Base-by-base conservation (phyloP, 2,329 filamentous ascomycete genomes). In the Dothistroma septosporum region DNA sequence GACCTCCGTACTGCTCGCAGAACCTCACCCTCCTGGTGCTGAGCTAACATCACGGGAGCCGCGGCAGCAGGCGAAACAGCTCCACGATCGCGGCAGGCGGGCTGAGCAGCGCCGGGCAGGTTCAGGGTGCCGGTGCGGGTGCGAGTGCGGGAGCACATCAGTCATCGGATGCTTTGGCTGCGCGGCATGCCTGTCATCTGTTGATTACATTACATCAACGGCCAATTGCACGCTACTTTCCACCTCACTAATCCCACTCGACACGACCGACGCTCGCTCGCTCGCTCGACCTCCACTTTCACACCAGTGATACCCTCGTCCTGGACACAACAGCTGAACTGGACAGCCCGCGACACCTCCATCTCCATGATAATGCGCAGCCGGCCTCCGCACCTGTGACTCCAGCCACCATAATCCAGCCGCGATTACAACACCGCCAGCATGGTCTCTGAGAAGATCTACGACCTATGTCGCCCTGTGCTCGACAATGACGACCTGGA, bases 371-470 rank as follows among this genome's bases (percentile, higher is more conserved):
- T 53, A 44, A 47, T 54, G 53, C 46, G 48, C 46, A 46, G 21
- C 44, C 55, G 31, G n/a, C 59, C 50, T 53, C 50, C 61, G 54
- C 54, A 48, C 46, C 32, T 37, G 41, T 53, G 49, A 41, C 55
- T 24, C 16, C 48, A n/a, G 47, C 24, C 31, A 11, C 9, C n/a
- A 53, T 11, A 56, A 50, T 33, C 16, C 31, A 31, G 52, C 55
- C 58, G n/a, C 12, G 21, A 60, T 48, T 47, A 19, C 35, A 31
- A 19, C 44, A 57, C 35, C 61, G 60, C 65, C 76, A 83, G 64
- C 74, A 97, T 97, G 93, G 87, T 96, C 64, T 90, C 92, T 70
- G 93, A 97, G 81, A 87, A 92, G 69, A 87, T 93, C 59, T 96
- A 95, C 80, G 92, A 97, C 70, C 85, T 94, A 72, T 96, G 92